Evolutionary conservation across 306 rosid species (phyloP).

Genomic region (Prunus fruticosa): DNA sequence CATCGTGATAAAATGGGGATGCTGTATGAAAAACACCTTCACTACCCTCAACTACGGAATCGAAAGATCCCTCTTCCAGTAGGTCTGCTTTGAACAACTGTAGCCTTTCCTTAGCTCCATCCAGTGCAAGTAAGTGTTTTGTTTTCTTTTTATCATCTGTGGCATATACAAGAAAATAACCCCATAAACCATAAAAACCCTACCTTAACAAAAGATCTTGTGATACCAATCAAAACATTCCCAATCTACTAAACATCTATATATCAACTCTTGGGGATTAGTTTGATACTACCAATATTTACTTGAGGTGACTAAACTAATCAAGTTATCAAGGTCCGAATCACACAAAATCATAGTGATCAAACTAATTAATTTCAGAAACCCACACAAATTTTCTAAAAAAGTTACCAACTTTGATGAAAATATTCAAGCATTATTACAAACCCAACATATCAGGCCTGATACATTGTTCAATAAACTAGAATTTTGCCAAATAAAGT

Average conservation of each 20-base stretch:
- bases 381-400: not conserved
- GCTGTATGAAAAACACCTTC: constrained; percentile 39
- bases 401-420: not conserved
- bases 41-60: constrained; percentile 27
- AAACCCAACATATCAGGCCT: not conserved
- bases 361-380: not conserved
- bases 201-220: not conserved
- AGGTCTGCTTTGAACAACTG: constrained; percentile 31
- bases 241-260: not conserved
- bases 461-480: not conserved
- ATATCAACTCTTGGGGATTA: not conserved
- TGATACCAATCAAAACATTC: not conserved
- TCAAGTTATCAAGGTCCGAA: not conserved
- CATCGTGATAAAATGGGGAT: constrained; percentile 18
- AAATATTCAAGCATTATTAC: not conserved
- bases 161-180: not conserved
- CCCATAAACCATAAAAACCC: not conserved
- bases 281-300: not conserved
- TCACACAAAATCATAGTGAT: not conserved
- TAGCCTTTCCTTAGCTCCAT: constrained; percentile 37
- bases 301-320: not conserved
- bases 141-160: constrained; percentile 32
- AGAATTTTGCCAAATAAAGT: not conserved
- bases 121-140: constrained; percentile 25
- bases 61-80: constrained; percentile 29